Base-by-base conservation (phyloP, 352 stramenopile genomes). In the Globisporangium splendens region DNA sequence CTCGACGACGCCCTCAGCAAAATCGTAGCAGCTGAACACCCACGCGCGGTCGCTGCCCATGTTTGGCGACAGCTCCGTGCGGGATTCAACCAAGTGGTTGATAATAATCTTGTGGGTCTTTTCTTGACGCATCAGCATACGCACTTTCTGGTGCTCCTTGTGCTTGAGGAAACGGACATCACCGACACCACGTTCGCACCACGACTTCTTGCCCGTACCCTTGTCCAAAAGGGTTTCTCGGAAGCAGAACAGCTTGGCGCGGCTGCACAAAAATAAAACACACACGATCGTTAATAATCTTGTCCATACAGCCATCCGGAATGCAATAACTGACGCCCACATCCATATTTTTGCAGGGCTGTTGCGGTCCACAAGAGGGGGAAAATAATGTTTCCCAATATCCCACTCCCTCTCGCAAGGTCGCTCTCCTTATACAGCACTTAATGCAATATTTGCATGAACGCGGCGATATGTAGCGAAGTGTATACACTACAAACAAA, bases 91-190 rank as follows among this genome's bases (percentile, higher is more conserved):
- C 39, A 98, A 80, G 80, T 99, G 96, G 76, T 99, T 99, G 55
- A 93, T 83, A 76, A 99, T 95, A 64, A 99, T 93, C 81, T 99
- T 99, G 90, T 98, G 97, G 31, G 96, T 99, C 77, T 99, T 99
- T 74, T 99, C 97, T 75, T 99, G 96, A 58, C 96, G 88, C 97
- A 99, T 99, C 24, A 99, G 82, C 54, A 98, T 77, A 63, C 97
- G 90, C 61, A 99, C 86, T 70, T 96, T 96, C 61, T 91, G 78
- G 69, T 88, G 75, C 65, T 98, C 91, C 74, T 95, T 96, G 88
- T 99, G 96, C 77, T 98, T 96, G 59, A 99, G 85, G 75, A 99
- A 98, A 56, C 96, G 95, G 52, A 97, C 88, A 54, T 99, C 93
- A 46, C 97, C 97, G 55, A 99, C 95, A 39, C 97, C 97, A 63